These are phyloP conservation scores for Lasiodiplodia gonubiensis DNA, from an alignment of 2,329 filamentous ascomycete species.

Conservation along the genomic window DNA sequence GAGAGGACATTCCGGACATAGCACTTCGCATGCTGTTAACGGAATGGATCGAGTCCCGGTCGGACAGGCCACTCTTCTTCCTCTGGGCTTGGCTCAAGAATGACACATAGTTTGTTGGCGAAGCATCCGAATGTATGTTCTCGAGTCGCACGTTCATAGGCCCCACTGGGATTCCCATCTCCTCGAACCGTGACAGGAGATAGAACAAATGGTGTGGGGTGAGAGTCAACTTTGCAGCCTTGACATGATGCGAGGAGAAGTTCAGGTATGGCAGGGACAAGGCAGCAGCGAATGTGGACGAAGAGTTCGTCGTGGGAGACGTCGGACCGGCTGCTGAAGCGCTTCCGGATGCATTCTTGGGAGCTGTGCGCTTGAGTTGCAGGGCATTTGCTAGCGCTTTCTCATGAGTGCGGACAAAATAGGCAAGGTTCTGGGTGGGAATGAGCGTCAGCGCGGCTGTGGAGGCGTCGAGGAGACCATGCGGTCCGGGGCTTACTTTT, in stretches of 20 bases:
- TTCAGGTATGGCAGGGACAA: slow-evolving; percentile 84
- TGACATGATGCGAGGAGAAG: slow-evolving; percentile 83
- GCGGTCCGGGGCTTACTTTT: slow-evolving; percentile 66
- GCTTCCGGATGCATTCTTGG: slow-evolving; percentile 69
- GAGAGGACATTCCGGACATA: slow-evolving; percentile 92
- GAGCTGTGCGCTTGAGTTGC: slow-evolving; percentile 77
- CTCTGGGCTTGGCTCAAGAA: slow-evolving; percentile 86
- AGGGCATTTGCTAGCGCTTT: slow-evolving; percentile 95
- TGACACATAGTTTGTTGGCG: slow-evolving; percentile 91
- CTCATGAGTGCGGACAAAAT: slow-evolving; percentile 96
- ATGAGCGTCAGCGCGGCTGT: slow-evolving; percentile 7
- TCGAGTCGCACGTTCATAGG: slow-evolving; percentile 96
- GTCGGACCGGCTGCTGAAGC: slow-evolving; percentile 52
- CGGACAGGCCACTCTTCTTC: slow-evolving; percentile 77
- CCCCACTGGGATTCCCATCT: slow-evolving; percentile 85
- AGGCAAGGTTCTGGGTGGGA: slow-evolving; percentile 78
- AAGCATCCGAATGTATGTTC: slow-evolving; percentile 86
- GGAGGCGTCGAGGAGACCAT: neutral
- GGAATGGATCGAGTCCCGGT: slow-evolving; percentile 90
- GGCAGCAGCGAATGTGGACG: slow-evolving; percentile 77
- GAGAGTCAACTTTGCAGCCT: slow-evolving; percentile 88
- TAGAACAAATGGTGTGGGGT: slow-evolving; percentile 98
- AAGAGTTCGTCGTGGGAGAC: slow-evolving; percentile 64
- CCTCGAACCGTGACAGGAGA: slow-evolving; percentile 91
- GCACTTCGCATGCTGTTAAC: slow-evolving; percentile 96